Evolutionary conservation across 2,329 filamentous ascomycete genomes (phyloP).

Genomic region (Colletotrichum sidae): DNA sequence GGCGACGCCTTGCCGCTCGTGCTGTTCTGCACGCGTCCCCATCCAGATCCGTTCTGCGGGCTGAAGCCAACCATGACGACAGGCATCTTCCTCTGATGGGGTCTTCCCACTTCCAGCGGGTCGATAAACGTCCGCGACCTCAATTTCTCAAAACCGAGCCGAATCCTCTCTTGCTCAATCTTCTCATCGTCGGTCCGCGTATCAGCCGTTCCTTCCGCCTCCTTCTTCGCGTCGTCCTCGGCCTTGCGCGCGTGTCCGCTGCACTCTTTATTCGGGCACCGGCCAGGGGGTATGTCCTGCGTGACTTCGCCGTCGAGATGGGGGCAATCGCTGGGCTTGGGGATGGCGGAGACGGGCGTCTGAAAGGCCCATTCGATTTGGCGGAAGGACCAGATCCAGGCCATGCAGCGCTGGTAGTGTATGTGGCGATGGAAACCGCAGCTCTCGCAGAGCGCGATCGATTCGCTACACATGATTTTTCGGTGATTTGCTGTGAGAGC

Average conservation of each 20-base stretch:
- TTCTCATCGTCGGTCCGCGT: constrained; percentile 93
- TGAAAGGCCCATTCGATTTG: constrained; percentile 27
- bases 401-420: constrained; percentile 33
- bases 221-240: constrained; percentile 15
- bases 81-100: constrained; percentile 26
- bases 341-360: constrained; percentile 23
- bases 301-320: constrained; percentile 27
- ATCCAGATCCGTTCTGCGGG: constrained; percentile 8
- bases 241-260: constrained; percentile 17
- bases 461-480: constrained; percentile 37
- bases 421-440: constrained; percentile 38
- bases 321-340: constrained; percentile 29
- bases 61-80: constrained; percentile 18
- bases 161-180: constrained; percentile 71
- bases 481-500: not conserved
- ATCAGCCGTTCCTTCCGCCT: constrained; percentile 66
- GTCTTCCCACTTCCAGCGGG: constrained; percentile 28
- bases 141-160: constrained; percentile 23
- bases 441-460: constrained; percentile 33
- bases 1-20: too few species aligned
- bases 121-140: constrained; percentile 22
- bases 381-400: constrained; percentile 24
- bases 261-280: constrained; percentile 27
- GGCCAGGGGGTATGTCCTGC: constrained; percentile 29
- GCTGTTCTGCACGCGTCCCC: not conserved